phyloP scores from a whole-genome alignment of 192 early-diverging fungal genomes.

The Linnemannia elongata region DNA sequence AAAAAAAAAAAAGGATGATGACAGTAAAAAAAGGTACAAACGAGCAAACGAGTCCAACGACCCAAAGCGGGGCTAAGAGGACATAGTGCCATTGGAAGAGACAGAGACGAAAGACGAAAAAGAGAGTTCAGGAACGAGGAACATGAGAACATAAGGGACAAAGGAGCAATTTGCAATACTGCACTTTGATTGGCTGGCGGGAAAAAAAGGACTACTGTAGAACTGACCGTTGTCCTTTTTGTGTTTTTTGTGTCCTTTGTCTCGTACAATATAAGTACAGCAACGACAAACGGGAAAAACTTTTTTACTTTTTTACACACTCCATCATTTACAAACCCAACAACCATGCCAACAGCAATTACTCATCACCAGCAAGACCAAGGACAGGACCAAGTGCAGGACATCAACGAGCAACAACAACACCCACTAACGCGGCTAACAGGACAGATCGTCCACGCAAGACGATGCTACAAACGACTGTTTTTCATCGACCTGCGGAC shows the following conservation, averaged over 20 bases:
- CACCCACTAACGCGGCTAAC: not conserved
- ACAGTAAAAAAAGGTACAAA: not conserved
- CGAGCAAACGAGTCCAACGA: not conserved
- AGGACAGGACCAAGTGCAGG: not conserved
- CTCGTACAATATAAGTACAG: not conserved
- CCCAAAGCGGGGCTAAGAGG: no score
- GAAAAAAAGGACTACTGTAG: no score
- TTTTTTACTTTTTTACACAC: not conserved
- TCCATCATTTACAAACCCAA: not conserved
- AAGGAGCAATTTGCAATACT: no score
- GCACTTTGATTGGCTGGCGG: slow-evolving; percentile 4
- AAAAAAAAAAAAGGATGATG: slow-evolving; percentile 9
- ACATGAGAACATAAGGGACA: no score
- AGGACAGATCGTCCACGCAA: slow-evolving; percentile 48
- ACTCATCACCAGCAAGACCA: not conserved
- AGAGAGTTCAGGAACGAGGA: no score
- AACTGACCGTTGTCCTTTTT: not conserved
- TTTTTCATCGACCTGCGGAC: slow-evolving; percentile 57
- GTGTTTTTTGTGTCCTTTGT: not conserved
- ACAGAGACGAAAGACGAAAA: not conserved
- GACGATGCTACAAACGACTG: slow-evolving; percentile 44
- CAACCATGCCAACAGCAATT: not conserved
- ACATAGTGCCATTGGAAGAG: no score
- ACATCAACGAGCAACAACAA: not conserved
- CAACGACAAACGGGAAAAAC: not conserved